A percentile compares a stretch with the other conserved stretches of the same genome.
Conservation (phyloP, 257 asterid species). For the Petrea volubilis region DNA sequence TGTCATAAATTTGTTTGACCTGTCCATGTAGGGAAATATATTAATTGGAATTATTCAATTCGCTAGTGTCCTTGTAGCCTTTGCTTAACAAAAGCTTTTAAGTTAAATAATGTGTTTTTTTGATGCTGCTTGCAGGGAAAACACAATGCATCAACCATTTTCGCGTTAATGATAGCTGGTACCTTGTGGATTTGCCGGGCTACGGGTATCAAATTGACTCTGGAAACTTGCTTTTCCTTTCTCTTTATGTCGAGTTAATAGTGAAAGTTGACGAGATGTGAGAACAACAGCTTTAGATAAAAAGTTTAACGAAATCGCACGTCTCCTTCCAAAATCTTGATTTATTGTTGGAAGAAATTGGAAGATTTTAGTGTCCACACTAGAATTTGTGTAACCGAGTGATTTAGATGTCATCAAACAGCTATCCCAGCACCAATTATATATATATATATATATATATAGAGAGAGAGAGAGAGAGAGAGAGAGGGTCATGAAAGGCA, state of each 20-base stretch:
- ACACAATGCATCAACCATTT: constrained; percentile 99
- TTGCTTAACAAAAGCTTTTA: background rate
- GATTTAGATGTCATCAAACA: too few relatives aligned
- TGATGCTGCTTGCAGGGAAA: constrained; percentile 71
- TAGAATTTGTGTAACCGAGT: too few relatives aligned
- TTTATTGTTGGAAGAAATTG: too few relatives aligned
- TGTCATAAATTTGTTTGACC: background rate
- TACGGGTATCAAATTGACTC: constrained; percentile 64
- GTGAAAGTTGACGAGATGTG: background rate
- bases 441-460: too few relatives aligned
- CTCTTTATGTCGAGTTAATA: background rate
- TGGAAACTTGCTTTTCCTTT: background rate
- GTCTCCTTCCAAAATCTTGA: background rate
- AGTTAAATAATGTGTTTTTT: background rate
- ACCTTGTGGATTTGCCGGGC: constrained; percentile 98
- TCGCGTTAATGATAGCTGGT: constrained; percentile 84
- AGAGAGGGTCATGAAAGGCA: background rate
- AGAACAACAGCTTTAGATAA: background rate
- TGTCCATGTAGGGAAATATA: background rate
- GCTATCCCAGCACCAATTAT: too few relatives aligned
- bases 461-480: too few relatives aligned
- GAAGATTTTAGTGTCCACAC: too few relatives aligned
- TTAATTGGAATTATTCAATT: background rate
- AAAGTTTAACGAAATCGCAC: background rate
- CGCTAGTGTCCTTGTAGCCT: background rate